Conservation (phyloP, 192 early-diverging fungal species). For the Physocladia obscura region DNA sequence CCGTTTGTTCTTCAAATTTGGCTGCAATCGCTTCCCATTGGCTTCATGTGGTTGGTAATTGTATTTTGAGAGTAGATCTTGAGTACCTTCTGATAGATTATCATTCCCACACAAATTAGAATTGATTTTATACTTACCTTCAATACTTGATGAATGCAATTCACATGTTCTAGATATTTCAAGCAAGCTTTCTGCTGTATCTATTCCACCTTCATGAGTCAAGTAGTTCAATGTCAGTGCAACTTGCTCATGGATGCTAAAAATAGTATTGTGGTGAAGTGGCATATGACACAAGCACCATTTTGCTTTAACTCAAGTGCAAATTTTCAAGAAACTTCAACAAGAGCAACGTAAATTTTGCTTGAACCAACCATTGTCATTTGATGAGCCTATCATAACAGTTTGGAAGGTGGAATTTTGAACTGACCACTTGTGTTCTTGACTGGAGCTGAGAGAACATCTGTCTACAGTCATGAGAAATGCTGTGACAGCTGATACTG, state of each 20-base stretch:
- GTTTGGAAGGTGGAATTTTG: no score
- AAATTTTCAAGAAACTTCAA: neutral
- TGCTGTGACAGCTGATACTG: no score
- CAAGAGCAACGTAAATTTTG: neutral
- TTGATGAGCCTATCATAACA: no score
- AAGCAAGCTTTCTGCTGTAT: neutral
- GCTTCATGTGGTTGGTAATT: neutral
- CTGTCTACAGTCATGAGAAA: no score
- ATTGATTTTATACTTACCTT: neutral
- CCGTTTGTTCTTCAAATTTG: no score
- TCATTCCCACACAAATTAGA: neutral
- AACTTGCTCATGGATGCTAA: neutral
- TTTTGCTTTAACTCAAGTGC: neutral
- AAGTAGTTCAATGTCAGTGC: slow-evolving; percentile 11
- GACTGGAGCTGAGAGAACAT: no score
- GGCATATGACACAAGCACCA: neutral
- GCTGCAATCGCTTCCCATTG: no score
- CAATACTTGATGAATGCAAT: neutral
- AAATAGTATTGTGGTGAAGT: neutral
- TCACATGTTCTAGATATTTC: neutral
- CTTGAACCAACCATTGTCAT: slow-evolving; percentile 9
- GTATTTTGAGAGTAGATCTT: neutral
- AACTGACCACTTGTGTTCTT: no score
- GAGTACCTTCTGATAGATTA: neutral
- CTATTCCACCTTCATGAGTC: neutral